Base-by-base conservation (phyloP, 495 filamentous ascomycete species). In the Parachaetomium inaequale region DNA sequence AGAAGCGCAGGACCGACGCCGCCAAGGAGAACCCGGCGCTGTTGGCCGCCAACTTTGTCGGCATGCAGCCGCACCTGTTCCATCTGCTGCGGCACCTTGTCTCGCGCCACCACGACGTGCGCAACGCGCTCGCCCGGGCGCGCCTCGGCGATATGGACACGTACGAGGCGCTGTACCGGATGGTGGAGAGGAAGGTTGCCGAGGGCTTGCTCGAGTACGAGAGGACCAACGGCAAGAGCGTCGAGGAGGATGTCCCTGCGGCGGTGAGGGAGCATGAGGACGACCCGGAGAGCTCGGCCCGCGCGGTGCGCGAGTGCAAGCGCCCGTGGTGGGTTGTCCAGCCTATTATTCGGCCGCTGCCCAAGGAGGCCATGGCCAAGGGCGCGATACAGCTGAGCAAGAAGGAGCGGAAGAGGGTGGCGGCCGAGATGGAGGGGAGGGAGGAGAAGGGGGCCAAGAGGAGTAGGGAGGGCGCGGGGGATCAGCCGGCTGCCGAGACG, bases 291-390 rank as follows among this genome's bases (percentile, higher is more conserved):
- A 87, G 85, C 59, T 92, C 89, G 11, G 81, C 85, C 28, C 82
- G 82, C 31, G 84, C 87, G 2, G 87, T 93, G 31, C 83, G 79
- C 59, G 78, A 83, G 53, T 93, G 89, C 68, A 85, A 84, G 68
- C 74, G 90, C 55, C 94, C 94, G 3, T 97, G 86, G 82, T 99
- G 93, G 90, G 78, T 96, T 5, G 93, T 90, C 47, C 94, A 99
- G 75, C 91, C 94, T 3, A 90, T 97, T 66, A 81, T 96, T 2
- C 79, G 94, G 32, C 93, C 92, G 40, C 68, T 96, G 68, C 94
- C 94, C 0, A 90, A 90, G 67, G 93, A 98, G 76, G 94, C 94
- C 19, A 62, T 93, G 59, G 85, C 85, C 66, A 91, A 88, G 67
- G 94, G 94, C 3, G 86, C 87, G 42, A 78, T 97, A 68, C 83